Evolutionary conservation across 257 asterid species (phyloP), one percentile per base, ranked within the genome.

Genomic region (Solanum tarijense): DNA sequence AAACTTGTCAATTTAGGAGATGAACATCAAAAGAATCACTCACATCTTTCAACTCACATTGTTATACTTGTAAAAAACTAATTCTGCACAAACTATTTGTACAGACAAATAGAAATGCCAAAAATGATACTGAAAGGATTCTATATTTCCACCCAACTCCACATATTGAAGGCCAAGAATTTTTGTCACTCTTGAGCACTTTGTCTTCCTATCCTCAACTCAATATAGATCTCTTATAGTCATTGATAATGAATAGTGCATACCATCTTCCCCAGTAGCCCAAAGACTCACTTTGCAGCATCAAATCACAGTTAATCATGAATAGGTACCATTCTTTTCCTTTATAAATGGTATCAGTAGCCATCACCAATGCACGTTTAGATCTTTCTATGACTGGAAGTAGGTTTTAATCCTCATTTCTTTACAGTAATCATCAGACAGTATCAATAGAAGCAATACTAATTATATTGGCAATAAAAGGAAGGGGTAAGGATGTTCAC

Each of bases 401-500:
- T 79, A 79, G 14, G 66, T 79, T 48, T 79, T 79, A 79, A 27
- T 79, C 27, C 85, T 79, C 38, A 81, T 29, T 81, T 52, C 43
- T 82, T 29, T 82, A 52, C 41, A 46, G 29, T 48, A 29, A 82
- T 48, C 69, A 29, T 18, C 69, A 29, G 69, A 55, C 69, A 48
- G 41, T 31, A 48, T 29, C 86, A 48, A 82, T 18, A 48, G 31
- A 52, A 82, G 86, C 43, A 82, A 82, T 29, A 20, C 86, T 29
- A 48, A 48, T 48, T 11, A 20, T 25, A 82, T 25, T 39, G 86
- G 12, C 43, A 83, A 69, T 34, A 86, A 72, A 60, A 31, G 35
- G 32, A 71, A 43, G 78, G 62, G 48, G 39, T 60, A 69, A 73
- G 58, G 84, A 32, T 65, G 41, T 18, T 89, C 94, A 97, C 99